Percentiles rank a stretch among this genome's conserved stretches.
Conservation (phyloP, 441 rosid genomes). For the Adansonia gregorii region DNA sequence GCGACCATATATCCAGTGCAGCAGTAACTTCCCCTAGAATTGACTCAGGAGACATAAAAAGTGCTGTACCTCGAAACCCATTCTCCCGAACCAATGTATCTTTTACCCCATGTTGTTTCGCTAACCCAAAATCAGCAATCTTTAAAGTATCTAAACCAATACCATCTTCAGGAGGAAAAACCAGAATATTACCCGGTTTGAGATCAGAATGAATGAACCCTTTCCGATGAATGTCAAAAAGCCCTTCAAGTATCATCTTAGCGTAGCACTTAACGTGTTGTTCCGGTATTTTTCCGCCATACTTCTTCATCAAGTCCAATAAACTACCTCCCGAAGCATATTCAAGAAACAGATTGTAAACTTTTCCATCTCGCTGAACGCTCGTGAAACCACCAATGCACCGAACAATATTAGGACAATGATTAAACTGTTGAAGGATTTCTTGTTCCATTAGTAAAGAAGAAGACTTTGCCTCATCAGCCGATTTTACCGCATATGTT, state of each 20-base stretch:
- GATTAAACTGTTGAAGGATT: constrained; percentile 22
- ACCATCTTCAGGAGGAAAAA: not conserved
- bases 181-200: not conserved
- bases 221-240: not conserved
- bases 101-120: too few relatives aligned
- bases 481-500: not conserved
- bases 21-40: not conserved
- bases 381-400: constrained; percentile 14
- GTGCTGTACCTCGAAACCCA: too few relatives aligned
- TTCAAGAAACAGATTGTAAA: not conserved
- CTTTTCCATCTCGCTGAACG: too few relatives aligned
- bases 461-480: too few relatives aligned
- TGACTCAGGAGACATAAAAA: too few relatives aligned
- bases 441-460: not conserved
- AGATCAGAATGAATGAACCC: constrained; percentile 5
- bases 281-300: not conserved
- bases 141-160: not conserved
- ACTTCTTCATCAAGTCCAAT: not conserved
- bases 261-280: not conserved
- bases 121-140: constrained; percentile 2
- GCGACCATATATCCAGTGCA: not conserved
- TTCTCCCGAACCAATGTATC: too few relatives aligned
- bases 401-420: constrained; percentile 21
- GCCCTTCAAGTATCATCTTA: not conserved
- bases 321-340: not conserved